Base-by-base conservation (phyloP, 1,284 basidiomycete genomes). In the Cryptococcus sp. region DNA sequence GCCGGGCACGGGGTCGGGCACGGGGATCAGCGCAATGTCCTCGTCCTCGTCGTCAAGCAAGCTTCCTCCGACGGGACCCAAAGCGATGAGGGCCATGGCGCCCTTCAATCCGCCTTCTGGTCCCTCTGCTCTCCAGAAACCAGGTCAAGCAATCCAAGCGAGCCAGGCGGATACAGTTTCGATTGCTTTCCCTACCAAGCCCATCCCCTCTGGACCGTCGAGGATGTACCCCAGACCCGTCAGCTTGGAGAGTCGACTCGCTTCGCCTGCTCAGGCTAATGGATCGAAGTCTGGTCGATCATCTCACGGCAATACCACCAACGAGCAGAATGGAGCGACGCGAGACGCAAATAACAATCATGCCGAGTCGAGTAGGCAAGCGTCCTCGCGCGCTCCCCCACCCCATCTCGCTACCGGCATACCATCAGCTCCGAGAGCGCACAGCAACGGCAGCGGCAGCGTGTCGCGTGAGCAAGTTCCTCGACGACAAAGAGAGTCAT, bases 1-100 rank as follows among this genome's bases (percentile, higher is more conserved):
- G n/a, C n/a, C 25, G 25, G 25, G 25, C 25, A 25, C 25, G 25
- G 25, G 30, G 30, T 35, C 30, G 30, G 30, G 30, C 7, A 35
- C 30, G 30, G 30, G 30, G 30, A 35, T 35, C 30, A 35, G 30
- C 30, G 30, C 30, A 35, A 35, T 13, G 30, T 35, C 30, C 30
- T 35, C 47, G 22, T 25, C 48, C 27, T 22, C 60, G 5, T n/a
- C 43, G 7, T 13, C 57, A 16, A 19, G 20, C 30, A 54, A 50
- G 22, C 39, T 55, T 11, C 55, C 58, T 16, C 63, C 63, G 5
- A 60, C 54, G 10, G 63, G 63, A 19, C 63, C 63, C 8, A 62
- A 62, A 51, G 60, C 63, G 13, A 23, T 59, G 6, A 25, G 58
- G 35, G 17, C 42, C 50, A 25, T 50, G 45, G 41, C 20, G 41